Evolutionary conservation across 208 protist species (phyloP).

Genomic region (Trypanosoma boissoni): DNA sequence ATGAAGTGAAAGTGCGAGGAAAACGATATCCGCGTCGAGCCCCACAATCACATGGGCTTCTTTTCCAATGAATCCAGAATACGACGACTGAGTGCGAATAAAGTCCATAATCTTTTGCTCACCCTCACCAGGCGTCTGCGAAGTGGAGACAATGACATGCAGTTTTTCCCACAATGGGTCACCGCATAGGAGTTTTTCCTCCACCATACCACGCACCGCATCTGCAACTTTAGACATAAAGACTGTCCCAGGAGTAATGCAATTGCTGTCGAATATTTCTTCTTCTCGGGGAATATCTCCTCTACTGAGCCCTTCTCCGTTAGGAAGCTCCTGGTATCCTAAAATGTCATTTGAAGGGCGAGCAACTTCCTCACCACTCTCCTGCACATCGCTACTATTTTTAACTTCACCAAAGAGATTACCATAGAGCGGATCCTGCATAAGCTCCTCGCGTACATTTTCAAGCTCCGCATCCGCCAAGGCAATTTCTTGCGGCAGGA

Average conservation of each 20-base stretch:
- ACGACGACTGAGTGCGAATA: slow-evolving; percentile 75
- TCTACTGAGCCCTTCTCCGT: too few species aligned
- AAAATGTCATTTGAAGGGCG: too few species aligned
- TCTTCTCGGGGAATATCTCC: not conserved
- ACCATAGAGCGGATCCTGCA: slow-evolving; percentile 60
- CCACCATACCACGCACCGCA: slow-evolving; percentile 61
- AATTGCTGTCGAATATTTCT: slow-evolving; percentile 95
- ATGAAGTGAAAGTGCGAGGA: slow-evolving; percentile 95
- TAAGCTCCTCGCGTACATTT: slow-evolving; percentile 35
- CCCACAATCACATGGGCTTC: slow-evolving; percentile 97
- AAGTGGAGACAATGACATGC: slow-evolving; percentile 93
- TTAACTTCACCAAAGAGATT: too few species aligned
- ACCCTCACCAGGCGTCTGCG: slow-evolving; percentile 96
- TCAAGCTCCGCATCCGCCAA: slow-evolving; percentile 45
- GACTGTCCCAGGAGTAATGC: slow-evolving; percentile 98
- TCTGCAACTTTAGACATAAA: slow-evolving; percentile 96
- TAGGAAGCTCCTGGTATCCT: too few species aligned
- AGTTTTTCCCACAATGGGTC: slow-evolving; percentile 73
- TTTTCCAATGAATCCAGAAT: slow-evolving; percentile 74
- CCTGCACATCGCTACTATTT: not conserved
- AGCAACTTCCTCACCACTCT: not conserved
- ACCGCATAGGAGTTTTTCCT: slow-evolving; percentile 62
- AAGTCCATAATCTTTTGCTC: slow-evolving; percentile 93
- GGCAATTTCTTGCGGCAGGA: slow-evolving; percentile 36
- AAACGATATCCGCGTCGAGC: slow-evolving; percentile 99